These are phyloP conservation scores for Edaphochlamys debaryana DNA, from an alignment of 139 green algal species.

Conservation along the genomic window DNA sequence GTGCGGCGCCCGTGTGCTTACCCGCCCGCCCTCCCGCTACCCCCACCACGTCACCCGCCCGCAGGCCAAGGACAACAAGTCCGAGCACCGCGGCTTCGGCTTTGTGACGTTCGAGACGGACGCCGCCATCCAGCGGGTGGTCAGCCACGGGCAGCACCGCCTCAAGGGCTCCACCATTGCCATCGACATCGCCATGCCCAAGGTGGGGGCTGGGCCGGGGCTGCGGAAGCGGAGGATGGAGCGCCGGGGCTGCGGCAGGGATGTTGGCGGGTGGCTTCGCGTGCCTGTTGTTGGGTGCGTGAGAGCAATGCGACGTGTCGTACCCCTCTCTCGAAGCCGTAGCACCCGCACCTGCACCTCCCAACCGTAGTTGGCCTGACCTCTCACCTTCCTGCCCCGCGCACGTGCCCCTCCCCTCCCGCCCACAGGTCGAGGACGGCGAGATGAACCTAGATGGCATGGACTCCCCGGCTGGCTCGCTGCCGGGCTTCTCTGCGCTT, in stretches of 20 bases:
- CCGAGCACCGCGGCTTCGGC: slow-evolving; percentile 86
- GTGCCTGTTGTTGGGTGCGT: too few species aligned
- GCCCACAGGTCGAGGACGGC: slow-evolving; percentile 36
- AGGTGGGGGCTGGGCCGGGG: slow-evolving; percentile 41
- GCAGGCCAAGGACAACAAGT: slow-evolving; percentile 77
- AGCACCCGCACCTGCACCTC: neutral
- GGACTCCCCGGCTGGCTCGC: neutral
- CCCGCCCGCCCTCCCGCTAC: too few species aligned
- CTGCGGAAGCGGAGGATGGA: neutral
- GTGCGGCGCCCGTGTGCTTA: too few species aligned
- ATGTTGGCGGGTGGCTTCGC: too few species aligned
- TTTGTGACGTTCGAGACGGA: slow-evolving; percentile 95
- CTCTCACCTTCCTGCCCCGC: neutral
- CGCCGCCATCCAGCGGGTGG: slow-evolving; percentile 79
- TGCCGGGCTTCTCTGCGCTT: slow-evolving; percentile 7
- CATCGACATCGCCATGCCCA: slow-evolving; percentile 79
- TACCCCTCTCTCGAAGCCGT: neutral
- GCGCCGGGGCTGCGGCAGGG: too few species aligned
- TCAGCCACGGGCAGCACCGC: slow-evolving; percentile 68
- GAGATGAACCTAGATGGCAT: slow-evolving; percentile 43
- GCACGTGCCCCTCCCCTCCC: too few species aligned
- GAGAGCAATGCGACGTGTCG: neutral
- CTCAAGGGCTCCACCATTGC: slow-evolving; percentile 74
- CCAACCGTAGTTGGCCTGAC: neutral
- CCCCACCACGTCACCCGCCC: too few species aligned